Evolutionary conservation across 2,329 filamentous ascomycete genomes (phyloP).

Genomic region (Aspergillus niger): DNA sequence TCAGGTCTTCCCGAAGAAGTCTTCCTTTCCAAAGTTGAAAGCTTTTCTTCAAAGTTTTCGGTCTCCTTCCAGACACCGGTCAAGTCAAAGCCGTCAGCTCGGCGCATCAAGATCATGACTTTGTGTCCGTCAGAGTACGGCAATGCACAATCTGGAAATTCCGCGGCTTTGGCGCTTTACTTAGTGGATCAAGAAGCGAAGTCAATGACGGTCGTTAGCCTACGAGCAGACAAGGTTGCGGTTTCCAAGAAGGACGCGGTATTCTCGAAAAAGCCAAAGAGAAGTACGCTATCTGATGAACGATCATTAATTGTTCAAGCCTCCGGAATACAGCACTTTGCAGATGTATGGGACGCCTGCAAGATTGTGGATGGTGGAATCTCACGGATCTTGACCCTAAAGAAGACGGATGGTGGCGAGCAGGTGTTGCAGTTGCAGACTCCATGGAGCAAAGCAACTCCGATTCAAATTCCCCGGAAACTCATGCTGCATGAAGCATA

Average conservation of each 20-base stretch:
- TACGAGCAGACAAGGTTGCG: slow-evolving; percentile 56
- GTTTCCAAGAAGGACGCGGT: slow-evolving; percentile 29
- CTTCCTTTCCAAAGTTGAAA: slow-evolving; percentile 70
- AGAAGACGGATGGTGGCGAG: slow-evolving; percentile 63
- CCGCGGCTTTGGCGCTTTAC: slow-evolving; percentile 53
- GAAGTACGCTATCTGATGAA: slow-evolving; percentile 22
- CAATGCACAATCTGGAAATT: slow-evolving; percentile 34
- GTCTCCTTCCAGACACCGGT: slow-evolving; percentile 32
- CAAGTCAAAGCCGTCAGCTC: slow-evolving; percentile 26
- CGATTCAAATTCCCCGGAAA: slow-evolving; percentile 61
- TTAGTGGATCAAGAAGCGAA: slow-evolving; percentile 70
- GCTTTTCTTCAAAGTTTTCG: slow-evolving; percentile 59
- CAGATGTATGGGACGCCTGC: slow-evolving; percentile 72
- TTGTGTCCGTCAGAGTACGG: slow-evolving; percentile 52
- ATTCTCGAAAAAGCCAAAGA: slow-evolving; percentile 31
- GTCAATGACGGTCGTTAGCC: slow-evolving; percentile 66
- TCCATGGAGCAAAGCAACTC: slow-evolving; percentile 72
- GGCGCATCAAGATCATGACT: slow-evolving; percentile 60
- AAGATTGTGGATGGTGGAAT: slow-evolving; percentile 68
- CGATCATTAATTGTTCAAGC: slow-evolving; percentile 37
- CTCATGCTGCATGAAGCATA: slow-evolving; percentile 63
- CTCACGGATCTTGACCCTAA: slow-evolving; percentile 70
- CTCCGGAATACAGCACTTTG: slow-evolving; percentile 58
- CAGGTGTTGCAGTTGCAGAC: slow-evolving; percentile 72
- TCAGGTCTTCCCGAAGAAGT: slow-evolving; percentile 73